phyloP scores from a whole-genome alignment of 345 rosid genomes.

The Lepidium sativum region DNA sequence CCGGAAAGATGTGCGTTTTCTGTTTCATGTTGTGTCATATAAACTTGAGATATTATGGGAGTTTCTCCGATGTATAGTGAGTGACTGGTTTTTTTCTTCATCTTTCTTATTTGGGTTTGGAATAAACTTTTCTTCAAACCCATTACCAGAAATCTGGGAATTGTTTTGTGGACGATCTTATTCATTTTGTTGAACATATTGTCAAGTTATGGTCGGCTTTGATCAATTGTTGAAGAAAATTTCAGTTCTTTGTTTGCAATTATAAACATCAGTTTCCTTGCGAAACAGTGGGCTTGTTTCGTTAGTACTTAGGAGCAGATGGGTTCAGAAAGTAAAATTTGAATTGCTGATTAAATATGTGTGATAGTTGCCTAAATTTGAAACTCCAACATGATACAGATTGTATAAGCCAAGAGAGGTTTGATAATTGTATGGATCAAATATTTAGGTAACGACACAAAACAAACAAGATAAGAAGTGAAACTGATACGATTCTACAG shows the following conservation, averaged over 20 bases:
- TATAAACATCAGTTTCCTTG: background rate
- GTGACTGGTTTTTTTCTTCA: constrained; percentile 10
- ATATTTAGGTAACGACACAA: too few relatives aligned
- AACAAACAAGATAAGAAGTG: constrained; percentile 6
- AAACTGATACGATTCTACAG: constrained; percentile 23
- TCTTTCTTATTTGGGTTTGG: constrained; percentile 12
- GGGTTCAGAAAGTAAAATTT: too few relatives aligned
- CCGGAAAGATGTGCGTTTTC: background rate
- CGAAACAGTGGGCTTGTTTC: background rate
- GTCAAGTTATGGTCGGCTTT: background rate
- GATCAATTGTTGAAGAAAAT: background rate
- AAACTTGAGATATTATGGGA: background rate
- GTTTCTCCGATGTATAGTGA: constrained; percentile 12
- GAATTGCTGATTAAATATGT: too few relatives aligned
- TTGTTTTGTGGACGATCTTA: constrained; percentile 5
- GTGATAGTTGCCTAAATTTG: too few relatives aligned
- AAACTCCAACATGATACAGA: background rate
- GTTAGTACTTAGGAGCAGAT: too few relatives aligned
- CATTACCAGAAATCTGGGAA: background rate
- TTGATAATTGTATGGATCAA: too few relatives aligned
- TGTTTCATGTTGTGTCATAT: background rate
- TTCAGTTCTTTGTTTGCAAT: background rate
- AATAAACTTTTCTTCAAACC: constrained; percentile 14
- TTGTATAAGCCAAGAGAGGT: too few relatives aligned
- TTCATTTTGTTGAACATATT: constrained; percentile 13